Base-by-base conservation (phyloP, 495 filamentous ascomycete species). In the Aspergillus taichungensis region DNA sequence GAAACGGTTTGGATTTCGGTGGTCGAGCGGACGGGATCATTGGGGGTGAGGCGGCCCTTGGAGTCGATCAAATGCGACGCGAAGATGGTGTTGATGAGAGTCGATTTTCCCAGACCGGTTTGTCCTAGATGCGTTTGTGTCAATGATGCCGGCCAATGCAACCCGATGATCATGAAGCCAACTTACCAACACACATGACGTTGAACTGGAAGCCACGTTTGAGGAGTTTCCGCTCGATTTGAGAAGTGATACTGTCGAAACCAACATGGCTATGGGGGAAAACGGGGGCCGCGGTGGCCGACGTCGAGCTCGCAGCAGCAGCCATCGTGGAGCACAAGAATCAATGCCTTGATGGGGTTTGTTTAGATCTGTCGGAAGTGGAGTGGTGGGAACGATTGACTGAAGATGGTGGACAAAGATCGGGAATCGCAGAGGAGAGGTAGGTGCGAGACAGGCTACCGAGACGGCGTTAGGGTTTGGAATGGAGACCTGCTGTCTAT, bases 121-220 rank as follows among this genome's bases (percentile, higher is more conserved):
- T 99, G 92, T 55, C 92, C 92, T 98, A 24, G 18, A 24, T 24
- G 18, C 18, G 18, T 24, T 4, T 24, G 18, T 24, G 18, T 24
- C 18, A 24, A 24, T 24, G 18, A 24, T 24, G 18, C 18, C 4
- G 18, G 18, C 18, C 18, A 1, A 24, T 24, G 18, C 18, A 24
- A 24, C 18, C 18, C 18, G 35, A 13, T 34, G 8, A 40, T 35
- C 18, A 34, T 34, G 4, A 34, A 42, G 45, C 29, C 39, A 27
- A 82, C 91, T 63, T 75, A 98, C 92, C 92, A 69, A 99, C 92
- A 69, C 94, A 97, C 71, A 99, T 99, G 56, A 99, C 84, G 68
- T 99, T 99, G 79, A 99, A 99, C 69, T 99, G 92, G 69, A 99
- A 99, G 55, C 92, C 92, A 64, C 92, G 89, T 79, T 99, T 99